Base-by-base conservation (phyloP, 768 basidiomycete species). In the Psilocybe cubensis region DNA sequence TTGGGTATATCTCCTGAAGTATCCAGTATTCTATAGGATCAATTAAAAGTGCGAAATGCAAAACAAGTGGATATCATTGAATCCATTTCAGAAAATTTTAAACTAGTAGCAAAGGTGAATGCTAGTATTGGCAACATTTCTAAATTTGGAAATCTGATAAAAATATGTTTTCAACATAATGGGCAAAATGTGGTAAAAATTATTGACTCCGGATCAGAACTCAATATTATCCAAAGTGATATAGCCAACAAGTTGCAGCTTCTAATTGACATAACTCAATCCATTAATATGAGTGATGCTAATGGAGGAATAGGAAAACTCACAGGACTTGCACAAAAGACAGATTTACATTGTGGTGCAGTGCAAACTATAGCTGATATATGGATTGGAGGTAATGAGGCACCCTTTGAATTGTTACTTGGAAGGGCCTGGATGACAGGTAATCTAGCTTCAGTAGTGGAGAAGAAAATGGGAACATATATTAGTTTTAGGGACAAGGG, bases 151-250 rank as follows among this genome's bases (percentile, higher is more conserved):
- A 12, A 52, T 0, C 21, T 70, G 7, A 64, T 69, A 9, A 51
- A 52, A 25, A 23, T 68, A 14, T 20, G 29, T 12, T 51, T 70
- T 20, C 23, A 55, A 20, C 62, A 47, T 18, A 43, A 54, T 7
- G 55, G 56, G 17, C 4, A 38, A 10, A 28, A 42, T 0, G 54
- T 72, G 1, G 47, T 14, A 3, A 66, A 65, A 0, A 63, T 70
- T 6, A 64, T 72, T 27, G 68, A 72, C 33, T 70, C 67, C 0
- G 68, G 69, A 27, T 70, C 67, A n/a, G 59, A 69, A 45, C n/a
- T 72, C 4, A 69, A 70, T 53, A 57, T 72, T 14, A 57, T 65
- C 0, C 45, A 53, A 0, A 18, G 53, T 8, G 54, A 60, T 3
- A 8, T 63, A 2, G 69, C 61, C 0, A 45, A 60, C 1, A 18